These are phyloP conservation scores for Phyllosticta citrichinensis DNA, from an alignment of 2,329 filamentous ascomycete species.

Conservation along the genomic window DNA sequence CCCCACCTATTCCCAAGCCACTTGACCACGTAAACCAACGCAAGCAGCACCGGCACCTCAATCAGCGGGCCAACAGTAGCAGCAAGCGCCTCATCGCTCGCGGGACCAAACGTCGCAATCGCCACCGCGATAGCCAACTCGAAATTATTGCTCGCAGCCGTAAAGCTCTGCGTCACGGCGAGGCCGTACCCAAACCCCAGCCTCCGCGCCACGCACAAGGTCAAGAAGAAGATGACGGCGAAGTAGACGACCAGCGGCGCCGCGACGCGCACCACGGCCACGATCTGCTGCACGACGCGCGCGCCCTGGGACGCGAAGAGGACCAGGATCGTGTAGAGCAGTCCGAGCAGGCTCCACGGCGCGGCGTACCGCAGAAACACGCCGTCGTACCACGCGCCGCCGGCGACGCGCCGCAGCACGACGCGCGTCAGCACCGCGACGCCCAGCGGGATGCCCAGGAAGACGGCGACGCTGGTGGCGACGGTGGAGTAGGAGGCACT, in stretches of 20 bases:
- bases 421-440: conserved; percentile 71
- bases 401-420: conserved; percentile 43
- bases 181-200: conserved; percentile 66
- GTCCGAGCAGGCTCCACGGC: conserved; percentile 69
- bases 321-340: conserved; percentile 79
- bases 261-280: conserved; percentile 69
- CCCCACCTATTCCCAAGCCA: conserved; percentile 44
- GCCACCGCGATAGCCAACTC: conserved; percentile 85
- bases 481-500: conserved; percentile 50
- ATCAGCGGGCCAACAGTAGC: conserved; percentile 72
- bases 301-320: conserved; percentile 74
- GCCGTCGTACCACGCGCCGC: conserved; percentile 53
- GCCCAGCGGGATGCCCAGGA: conserved; percentile 64
- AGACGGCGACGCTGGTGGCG: conserved; percentile 72
- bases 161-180: conserved; percentile 71
- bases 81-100: conserved; percentile 72
- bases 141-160: conserved; percentile 86
- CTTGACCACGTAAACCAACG: conserved; percentile 63
- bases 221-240: conserved; percentile 59
- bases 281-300: conserved; percentile 71
- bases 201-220: conserved; percentile 50
- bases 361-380: conserved; percentile 60
- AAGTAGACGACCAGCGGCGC: conserved; percentile 81
- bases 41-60: conserved; percentile 73
- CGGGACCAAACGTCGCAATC: conserved; percentile 66